Conservation (phyloP, 2,329 filamentous ascomycete genomes). For the Fusarium sp. region DNA sequence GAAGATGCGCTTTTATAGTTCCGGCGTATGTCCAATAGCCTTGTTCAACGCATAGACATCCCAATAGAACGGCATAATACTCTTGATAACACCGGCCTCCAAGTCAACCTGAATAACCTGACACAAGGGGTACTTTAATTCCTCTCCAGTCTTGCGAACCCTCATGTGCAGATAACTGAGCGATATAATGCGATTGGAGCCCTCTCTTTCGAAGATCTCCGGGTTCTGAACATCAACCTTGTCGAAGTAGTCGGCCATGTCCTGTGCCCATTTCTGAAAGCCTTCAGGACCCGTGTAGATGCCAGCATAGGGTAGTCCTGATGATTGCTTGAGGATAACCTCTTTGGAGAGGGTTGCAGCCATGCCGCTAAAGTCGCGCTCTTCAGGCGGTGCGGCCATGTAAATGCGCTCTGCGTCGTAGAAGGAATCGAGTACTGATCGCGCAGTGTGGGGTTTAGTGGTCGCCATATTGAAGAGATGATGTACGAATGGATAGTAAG, state of each 20-base stretch:
- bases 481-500: background rate
- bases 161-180: constrained; percentile 46
- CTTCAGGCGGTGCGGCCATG: constrained; percentile 48
- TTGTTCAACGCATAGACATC: constrained; percentile 48
- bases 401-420: constrained; percentile 53
- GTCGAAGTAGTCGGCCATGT: constrained; percentile 48
- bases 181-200: constrained; percentile 48
- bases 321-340: constrained; percentile 49
- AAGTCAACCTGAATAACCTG: constrained; percentile 52
- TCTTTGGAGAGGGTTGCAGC: constrained; percentile 45
- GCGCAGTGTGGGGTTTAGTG: constrained; percentile 31
- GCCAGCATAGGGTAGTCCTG: constrained; percentile 53
- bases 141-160: constrained; percentile 50
- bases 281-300: constrained; percentile 49
- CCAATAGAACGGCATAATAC: constrained; percentile 54
- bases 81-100: constrained; percentile 48
- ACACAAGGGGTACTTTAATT: constrained; percentile 47
- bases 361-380: constrained; percentile 51
- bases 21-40: constrained; percentile 36
- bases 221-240: constrained; percentile 50
- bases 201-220: constrained; percentile 50
- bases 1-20: background rate
- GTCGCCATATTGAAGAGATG: constrained; percentile 5
- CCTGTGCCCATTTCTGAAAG: constrained; percentile 49
- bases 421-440: constrained; percentile 51